Conservation (phyloP, 176 grass and related monocot genomes). For the Echinochloa phyllopogon region DNA sequence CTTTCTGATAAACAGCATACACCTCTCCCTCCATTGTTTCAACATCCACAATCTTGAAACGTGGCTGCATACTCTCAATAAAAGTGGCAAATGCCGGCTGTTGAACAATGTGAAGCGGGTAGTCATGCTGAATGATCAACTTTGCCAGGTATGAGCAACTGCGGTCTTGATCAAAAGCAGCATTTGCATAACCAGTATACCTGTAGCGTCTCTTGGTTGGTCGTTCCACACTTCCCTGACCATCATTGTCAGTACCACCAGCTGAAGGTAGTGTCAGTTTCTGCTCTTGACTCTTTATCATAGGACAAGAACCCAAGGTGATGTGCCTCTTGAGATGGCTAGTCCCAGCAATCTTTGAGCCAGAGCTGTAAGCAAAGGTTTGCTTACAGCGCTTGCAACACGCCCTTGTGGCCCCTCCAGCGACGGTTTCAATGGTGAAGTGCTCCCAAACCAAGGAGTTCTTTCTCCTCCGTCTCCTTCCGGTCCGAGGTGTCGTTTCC, state of each 20-base stretch:
- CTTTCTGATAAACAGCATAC: constrained; percentile 70
- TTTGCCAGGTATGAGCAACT: constrained; percentile 63
- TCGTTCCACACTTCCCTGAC: constrained; percentile 36
- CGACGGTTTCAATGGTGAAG: constrained; percentile 67
- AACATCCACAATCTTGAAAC: constrained; percentile 66
- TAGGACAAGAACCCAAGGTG: constrained; percentile 67
- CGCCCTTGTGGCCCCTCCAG: constrained; percentile 60
- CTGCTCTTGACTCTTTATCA: constrained; percentile 66
- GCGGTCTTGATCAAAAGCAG: constrained; percentile 76
- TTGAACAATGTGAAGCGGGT: constrained; percentile 79
- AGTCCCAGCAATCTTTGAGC: constrained; percentile 79
- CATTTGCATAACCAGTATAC: constrained; percentile 65
- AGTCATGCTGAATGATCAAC: constrained; percentile 78
- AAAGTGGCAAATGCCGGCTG: constrained; percentile 68
- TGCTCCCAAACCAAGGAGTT: constrained; percentile 79
- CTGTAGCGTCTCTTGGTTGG: constrained; percentile 68
- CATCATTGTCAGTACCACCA: constrained; percentile 62
- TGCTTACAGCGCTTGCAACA: too few species aligned
- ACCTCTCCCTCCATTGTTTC: constrained; percentile 68
- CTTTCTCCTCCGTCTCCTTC: constrained; percentile 59
- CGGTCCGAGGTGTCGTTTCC: constrained; percentile 35
- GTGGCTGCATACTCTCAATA: constrained; percentile 67
- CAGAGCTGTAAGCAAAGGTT: too few species aligned
- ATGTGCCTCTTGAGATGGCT: constrained; percentile 94
- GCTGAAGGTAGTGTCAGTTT: constrained; percentile 27